These are phyloP conservation scores for Xylariaceae sp. DNA, from an alignment of 2,329 filamentous ascomycete genomes.

Conservation along the genomic window DNA sequence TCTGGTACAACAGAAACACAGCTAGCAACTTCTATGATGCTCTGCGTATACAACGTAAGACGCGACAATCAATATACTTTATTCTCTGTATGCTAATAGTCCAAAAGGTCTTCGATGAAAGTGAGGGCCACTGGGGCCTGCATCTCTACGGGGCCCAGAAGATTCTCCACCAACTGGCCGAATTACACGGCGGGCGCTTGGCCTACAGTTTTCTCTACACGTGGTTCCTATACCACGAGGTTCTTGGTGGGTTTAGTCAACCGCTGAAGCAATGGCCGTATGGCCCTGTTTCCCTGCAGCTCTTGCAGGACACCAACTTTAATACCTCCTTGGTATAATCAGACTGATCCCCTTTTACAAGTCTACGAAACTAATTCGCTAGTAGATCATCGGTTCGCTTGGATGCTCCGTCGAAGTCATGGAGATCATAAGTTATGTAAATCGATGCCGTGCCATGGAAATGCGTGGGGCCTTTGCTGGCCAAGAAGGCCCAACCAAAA, in stretches of 20 bases:
- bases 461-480: slow-evolving; percentile 26
- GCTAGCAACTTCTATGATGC: slow-evolving; percentile 45
- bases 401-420: slow-evolving; percentile 44
- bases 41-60: slow-evolving; percentile 44
- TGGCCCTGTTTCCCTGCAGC: slow-evolving; percentile 27
- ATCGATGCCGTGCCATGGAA: slow-evolving; percentile 31
- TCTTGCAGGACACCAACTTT: slow-evolving; percentile 28
- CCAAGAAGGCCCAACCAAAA: slow-evolving; percentile 26
- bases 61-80: not conserved
- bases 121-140: slow-evolving; percentile 41
- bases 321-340: slow-evolving; percentile 30
- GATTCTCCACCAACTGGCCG: slow-evolving; percentile 30
- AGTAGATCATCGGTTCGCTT: slow-evolving; percentile 42
- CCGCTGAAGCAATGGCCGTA: slow-evolving; percentile 27
- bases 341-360: not conserved
- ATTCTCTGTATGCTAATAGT: not conserved
- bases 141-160: slow-evolving; percentile 41
- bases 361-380: slow-evolving; percentile 4
- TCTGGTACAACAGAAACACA: slow-evolving; percentile 34
- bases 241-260: slow-evolving; percentile 40
- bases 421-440: slow-evolving; percentile 39
- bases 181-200: slow-evolving; percentile 26
- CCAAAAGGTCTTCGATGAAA: slow-evolving; percentile 42
- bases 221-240: slow-evolving; percentile 45
- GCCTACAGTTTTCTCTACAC: slow-evolving; percentile 37